A percentile compares a stretch with the other conserved stretches of the same genome.
Evolutionary conservation across 73 alveolate species (phyloP).

Genomic region (Symbiodinium pilosum): DNA sequence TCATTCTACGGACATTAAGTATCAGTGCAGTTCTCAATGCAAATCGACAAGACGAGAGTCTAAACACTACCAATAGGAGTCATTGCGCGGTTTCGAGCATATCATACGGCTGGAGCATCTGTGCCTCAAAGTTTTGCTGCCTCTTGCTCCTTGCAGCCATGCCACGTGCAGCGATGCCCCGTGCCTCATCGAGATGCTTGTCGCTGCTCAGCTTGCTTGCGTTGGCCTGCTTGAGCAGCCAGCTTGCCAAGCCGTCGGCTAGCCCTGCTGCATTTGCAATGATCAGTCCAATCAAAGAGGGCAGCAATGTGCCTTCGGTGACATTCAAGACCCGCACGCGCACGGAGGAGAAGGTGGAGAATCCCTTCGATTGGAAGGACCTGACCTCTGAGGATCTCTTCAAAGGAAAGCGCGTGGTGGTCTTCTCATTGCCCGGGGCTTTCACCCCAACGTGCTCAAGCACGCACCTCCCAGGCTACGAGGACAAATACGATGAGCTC

Average conservation of each 20-base stretch:
- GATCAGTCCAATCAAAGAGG: neutral
- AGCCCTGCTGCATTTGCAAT: conserved; percentile 1
- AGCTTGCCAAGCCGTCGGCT: neutral
- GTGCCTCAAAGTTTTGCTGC: neutral
- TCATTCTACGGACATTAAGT: neutral
- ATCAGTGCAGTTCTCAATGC: neutral
- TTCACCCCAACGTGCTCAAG: conserved; percentile 34
- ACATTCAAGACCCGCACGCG: conserved; percentile 1
- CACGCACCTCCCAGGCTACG: conserved; percentile 11
- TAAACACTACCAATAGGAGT: neutral
- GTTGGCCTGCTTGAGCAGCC: neutral
- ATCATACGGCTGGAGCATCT: neutral
- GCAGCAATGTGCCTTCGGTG: conserved; percentile 3
- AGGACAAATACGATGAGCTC: neutral
- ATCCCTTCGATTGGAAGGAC: conserved; percentile 11
- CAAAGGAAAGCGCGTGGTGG: conserved; percentile 5
- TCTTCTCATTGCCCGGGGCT: conserved; percentile 11
- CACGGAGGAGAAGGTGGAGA: neutral
- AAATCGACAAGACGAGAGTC: neutral
- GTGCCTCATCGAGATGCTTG: neutral
- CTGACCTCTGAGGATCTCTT: conserved; percentile 9
- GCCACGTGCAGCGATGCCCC: conserved; percentile 8
- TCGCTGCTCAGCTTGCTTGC: neutral
- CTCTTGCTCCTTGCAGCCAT: neutral
- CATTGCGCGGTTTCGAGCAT: neutral